phyloP scores from a whole-genome alignment of 148 eudicot species.

The Vaccinium darrowii region DNA sequence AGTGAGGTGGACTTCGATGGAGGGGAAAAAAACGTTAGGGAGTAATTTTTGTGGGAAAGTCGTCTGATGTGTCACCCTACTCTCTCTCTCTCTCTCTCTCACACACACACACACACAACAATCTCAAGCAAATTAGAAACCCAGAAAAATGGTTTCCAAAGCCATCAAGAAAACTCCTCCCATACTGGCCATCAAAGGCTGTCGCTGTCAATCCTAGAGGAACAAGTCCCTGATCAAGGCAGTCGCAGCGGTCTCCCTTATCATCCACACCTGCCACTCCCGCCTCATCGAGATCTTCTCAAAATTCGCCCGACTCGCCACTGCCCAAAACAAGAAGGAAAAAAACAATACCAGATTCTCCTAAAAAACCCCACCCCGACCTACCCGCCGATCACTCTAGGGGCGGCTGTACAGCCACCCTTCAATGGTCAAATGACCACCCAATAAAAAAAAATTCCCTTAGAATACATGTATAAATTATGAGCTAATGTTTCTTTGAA shows the following conservation, averaged over 20 bases:
- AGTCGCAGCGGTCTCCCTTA: constrained; percentile 40
- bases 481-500: too few species aligned
- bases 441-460: too few species aligned
- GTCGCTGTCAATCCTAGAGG: constrained; percentile 28
- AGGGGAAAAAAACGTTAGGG: too few species aligned
- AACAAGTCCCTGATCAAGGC: constrained; percentile 34
- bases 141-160: constrained; percentile 68
- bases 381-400: constrained; percentile 37
- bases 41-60: too few species aligned
- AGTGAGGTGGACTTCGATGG: too few species aligned
- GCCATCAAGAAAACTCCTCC: constrained; percentile 58
- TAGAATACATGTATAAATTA: too few species aligned
- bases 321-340: constrained; percentile 37
- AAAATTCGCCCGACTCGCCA: constrained; percentile 49
- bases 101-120: neutral
- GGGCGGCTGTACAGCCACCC: too few species aligned
- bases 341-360: constrained; percentile 48
- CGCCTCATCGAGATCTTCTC: constrained; percentile 71
- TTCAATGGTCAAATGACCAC: too few species aligned
- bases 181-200: constrained; percentile 39
- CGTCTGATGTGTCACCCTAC: neutral
- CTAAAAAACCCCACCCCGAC: constrained; percentile 19
- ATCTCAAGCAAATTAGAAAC: neutral
- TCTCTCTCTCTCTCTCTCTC: constrained; percentile 8
- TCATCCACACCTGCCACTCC: constrained; percentile 60